phyloP scores from a whole-genome alignment of 1,139 yeast genomes.

The Meyerozyma elateridarum region DNA sequence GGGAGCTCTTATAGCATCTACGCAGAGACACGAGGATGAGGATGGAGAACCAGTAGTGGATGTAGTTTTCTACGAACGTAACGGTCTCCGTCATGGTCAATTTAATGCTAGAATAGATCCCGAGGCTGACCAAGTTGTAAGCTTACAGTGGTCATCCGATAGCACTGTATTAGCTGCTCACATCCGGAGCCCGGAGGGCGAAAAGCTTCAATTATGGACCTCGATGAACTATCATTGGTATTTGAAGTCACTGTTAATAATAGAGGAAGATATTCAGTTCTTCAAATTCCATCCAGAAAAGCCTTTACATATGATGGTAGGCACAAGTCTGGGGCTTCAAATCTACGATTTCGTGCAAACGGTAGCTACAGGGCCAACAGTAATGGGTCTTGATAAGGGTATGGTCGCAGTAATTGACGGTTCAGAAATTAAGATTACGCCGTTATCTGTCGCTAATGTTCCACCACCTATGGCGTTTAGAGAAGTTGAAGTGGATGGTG shows the following conservation, averaged over 20 bases:
- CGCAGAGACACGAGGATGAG: slow-evolving; percentile 55
- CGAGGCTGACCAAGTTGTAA: slow-evolving; percentile 39
- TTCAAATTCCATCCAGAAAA: slow-evolving; percentile 88
- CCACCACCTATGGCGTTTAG: slow-evolving; percentile 93
- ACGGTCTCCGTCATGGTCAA: slow-evolving; percentile 89
- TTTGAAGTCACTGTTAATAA: slow-evolving; percentile 68
- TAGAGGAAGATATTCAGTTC: slow-evolving; percentile 36
- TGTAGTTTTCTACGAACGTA: slow-evolving; percentile 82
- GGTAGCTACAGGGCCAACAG: slow-evolving; percentile 64
- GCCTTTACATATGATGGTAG: slow-evolving; percentile 68
- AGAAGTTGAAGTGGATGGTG: slow-evolving; percentile 47
- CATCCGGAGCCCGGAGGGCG: slow-evolving; percentile 22
- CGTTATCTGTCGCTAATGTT: slow-evolving; percentile 77
- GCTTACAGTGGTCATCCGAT: slow-evolving; percentile 75
- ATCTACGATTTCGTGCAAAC: slow-evolving; percentile 67
- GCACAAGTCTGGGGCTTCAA: slow-evolving; percentile 42
- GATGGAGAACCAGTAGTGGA: slow-evolving; percentile 48
- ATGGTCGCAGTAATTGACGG: slow-evolving; percentile 83
- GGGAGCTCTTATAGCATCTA: slow-evolving; percentile 81
- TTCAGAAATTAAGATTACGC: slow-evolving; percentile 65
- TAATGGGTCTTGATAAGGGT: slow-evolving; percentile 69
- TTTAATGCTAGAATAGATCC: slow-evolving; percentile 64
- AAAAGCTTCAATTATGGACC: slow-evolving; percentile 81
- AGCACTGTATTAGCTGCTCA: slow-evolving; percentile 76
- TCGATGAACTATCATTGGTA: slow-evolving; percentile 95